Evolutionary conservation across 208 protist genomes (phyloP).

Genomic region (Leishmania arabica): DNA sequence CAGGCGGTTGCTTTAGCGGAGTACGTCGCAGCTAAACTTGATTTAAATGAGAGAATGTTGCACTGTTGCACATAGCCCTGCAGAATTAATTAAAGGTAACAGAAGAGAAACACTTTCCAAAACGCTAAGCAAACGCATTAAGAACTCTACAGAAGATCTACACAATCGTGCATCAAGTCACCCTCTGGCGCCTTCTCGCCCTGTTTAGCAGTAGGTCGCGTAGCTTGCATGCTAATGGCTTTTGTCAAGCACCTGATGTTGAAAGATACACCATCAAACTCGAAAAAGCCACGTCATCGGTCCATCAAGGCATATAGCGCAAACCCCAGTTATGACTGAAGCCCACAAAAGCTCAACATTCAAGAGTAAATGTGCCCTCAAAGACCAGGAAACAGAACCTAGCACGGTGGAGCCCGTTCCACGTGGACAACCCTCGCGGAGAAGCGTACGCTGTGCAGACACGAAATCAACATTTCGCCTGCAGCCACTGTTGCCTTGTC

Average conservation of each 20-base stretch:
- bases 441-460: not conserved
- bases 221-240: not conserved
- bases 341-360: not conserved
- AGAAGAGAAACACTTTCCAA: not conserved
- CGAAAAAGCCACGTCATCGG: not conserved
- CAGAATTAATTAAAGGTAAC: not conserved
- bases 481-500: not conserved
- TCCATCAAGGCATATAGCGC: not conserved
- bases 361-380: not conserved
- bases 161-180: not conserved
- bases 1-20: not conserved
- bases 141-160: not conserved
- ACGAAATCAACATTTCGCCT: not conserved
- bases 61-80: not conserved
- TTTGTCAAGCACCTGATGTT: not conserved
- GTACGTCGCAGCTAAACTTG: not conserved
- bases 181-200: not conserved
- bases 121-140: not conserved
- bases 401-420: not conserved
- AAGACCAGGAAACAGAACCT: not conserved
- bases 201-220: not conserved
- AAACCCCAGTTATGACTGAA: not conserved
- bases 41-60: not conserved
- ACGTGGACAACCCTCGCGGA: not conserved
- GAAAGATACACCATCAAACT: not conserved